Base-by-base conservation (phyloP, 768 basidiomycete genomes). In the Hysterangium stoloniferum region DNA sequence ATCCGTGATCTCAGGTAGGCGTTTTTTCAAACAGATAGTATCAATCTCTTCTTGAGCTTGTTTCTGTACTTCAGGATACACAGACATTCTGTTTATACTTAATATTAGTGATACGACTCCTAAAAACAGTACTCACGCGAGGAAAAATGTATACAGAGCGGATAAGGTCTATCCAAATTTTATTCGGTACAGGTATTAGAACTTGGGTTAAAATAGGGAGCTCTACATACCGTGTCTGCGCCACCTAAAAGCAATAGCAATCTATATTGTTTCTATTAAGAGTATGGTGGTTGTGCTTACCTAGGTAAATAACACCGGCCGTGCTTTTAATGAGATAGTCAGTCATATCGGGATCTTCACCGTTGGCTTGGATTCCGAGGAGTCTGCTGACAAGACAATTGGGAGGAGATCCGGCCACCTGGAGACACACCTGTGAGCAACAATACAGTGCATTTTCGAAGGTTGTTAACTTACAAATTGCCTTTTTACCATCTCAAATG, bases 1-100 rank as follows among this genome's bases (percentile, higher is more conserved):
- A 47, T 63, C 73, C 13, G 58, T 56, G 47, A 74, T 69, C 24
- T 22, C 35, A 2, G 52, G 48, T n/a, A 46, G 22, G 11, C 52
- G 22, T 31, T 17, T 36, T 11, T 33, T 20, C 6, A 33, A 6
- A 34, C 33, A 34, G 13, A 48, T 31, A 13, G 19, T 13, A 34
- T 52, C 52, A n/a, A 52, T 19, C 45, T 52, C 52, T 12, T n/a
- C 31, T 28, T 47, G 52, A 27, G 52, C 52, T 6, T n/a, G 7
- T 27, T 25, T 13, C 36, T 52, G 52, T 7, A 52, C 34, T 6
- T 45, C 43, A 9, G 52, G 52, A 45, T 49, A 44, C 11, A 49
- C n/a, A 13, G 48, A n/a, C 48, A 49, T 43, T 45, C 33, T 34
- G 17, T 17, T 34, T 34, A 34, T 34, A 34, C 17, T 9, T 34